Conservation (phyloP, 2,329 filamentous ascomycete species). For the Fusarium sulawesiense region DNA sequence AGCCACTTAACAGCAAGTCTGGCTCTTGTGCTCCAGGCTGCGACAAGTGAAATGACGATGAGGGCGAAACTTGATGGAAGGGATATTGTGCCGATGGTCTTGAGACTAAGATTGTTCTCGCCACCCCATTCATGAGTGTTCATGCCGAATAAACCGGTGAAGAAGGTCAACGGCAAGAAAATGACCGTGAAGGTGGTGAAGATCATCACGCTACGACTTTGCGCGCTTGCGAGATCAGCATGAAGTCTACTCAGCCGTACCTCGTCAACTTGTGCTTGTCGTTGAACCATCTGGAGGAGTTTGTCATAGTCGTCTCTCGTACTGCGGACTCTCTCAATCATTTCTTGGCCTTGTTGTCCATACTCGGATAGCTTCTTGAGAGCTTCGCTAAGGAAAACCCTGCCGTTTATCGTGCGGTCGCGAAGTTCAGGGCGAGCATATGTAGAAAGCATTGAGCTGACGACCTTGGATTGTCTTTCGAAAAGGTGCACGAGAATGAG, state of each 20-base stretch:
- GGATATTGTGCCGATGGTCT: constrained; percentile 60
- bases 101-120: constrained; percentile 57
- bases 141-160: constrained; percentile 74
- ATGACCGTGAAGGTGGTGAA: constrained; percentile 74
- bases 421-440: constrained; percentile 57
- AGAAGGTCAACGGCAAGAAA: constrained; percentile 72
- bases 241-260: constrained; percentile 71
- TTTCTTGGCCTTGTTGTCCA: constrained; percentile 63
- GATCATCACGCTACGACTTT: constrained; percentile 73
- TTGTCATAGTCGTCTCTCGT: constrained; percentile 73
- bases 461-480: constrained; percentile 64
- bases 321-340: constrained; percentile 67
- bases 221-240: constrained; percentile 70
- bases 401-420: constrained; percentile 58
- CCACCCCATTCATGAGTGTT: constrained; percentile 71
- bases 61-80: constrained; percentile 61
- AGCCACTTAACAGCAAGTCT: constrained; percentile 49
- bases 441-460: constrained; percentile 60
- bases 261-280: constrained; percentile 74
- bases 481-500: constrained; percentile 67
- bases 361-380: constrained; percentile 66
- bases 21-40: constrained; percentile 65
- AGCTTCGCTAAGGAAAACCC: constrained; percentile 64
- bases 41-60: constrained; percentile 62
- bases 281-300: constrained; percentile 74